Base-by-base conservation (phyloP, 2,329 filamentous ascomycete genomes). In the Chalara sp. region DNA sequence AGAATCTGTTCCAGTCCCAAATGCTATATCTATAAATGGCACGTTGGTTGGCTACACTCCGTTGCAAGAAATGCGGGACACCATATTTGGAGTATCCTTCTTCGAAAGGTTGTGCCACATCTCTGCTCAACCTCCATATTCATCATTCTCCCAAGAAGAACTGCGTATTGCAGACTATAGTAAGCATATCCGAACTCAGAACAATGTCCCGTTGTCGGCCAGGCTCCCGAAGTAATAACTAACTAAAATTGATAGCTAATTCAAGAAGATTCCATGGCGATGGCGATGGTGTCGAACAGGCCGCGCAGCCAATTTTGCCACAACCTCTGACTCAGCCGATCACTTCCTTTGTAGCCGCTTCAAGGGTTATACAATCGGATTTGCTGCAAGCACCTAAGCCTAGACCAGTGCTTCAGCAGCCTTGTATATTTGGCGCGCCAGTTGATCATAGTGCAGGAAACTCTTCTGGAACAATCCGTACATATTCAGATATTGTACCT, bases 91-190 rank as follows among this genome's bases (percentile, higher is more conserved):
- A 6, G 43, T 30, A 47, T 11, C 6, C 35, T 8, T 37, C 35
- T n/a, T 37, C 35, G 8, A 37, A 8, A 37, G 21, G 10, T 46
- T 43, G 21, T 31, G 33, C 6, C 32, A 52, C 31, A 48, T 52
- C 13, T 48, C 43, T 44, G 13, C 39, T 31, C 46, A 52, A 28
- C 6, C 13, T 30, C 28, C 8, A 6, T 53, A 53, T 40, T 3
- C 12, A 7, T 28, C 8, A 5, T 50, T 45, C 47, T 49, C 47
- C 11, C 43, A 21, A 7, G 51, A 53, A 21, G 51, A 53, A 42
- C 43, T 53, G 6, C 47, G 51, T 31, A 11, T 53, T 3, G 32
- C 39, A 13, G 51, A 53, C 37, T 53, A 53, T 29, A 40, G 40
- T 37, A 37, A 37, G 35, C 35, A 10, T 37, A 44, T 11, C 42